These are phyloP conservation scores for Fusarium coffeatum DNA, from an alignment of 2,329 filamentous ascomycete species.

Conservation along the genomic window DNA sequence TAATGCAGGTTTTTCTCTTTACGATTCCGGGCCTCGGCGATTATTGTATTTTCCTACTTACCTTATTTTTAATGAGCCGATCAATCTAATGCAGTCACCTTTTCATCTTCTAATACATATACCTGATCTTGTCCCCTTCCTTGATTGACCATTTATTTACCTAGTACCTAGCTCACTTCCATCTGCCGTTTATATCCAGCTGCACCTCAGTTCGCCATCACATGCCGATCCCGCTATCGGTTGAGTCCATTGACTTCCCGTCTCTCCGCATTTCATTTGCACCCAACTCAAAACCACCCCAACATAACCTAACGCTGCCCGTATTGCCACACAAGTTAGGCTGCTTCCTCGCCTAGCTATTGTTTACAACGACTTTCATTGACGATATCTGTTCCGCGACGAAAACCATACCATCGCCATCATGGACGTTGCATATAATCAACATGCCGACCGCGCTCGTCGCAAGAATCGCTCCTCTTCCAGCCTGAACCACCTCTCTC, in stretches of 20 bases:
- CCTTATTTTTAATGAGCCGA: conserved; percentile 4
- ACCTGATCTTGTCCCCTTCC: conserved; percentile 8
- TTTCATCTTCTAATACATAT: conserved; percentile 15
- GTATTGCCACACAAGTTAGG: conserved; percentile 1
- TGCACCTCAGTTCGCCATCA: conserved; percentile 30
- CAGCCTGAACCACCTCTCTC: conserved; percentile 69
- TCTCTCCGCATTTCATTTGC: conserved; percentile 40
- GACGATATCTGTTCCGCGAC: not conserved
- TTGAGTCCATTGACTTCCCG: conserved; percentile 25
- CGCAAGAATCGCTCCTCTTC: conserved; percentile 69
- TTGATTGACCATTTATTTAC: conserved; percentile 6
- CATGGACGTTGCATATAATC: conserved; percentile 71
- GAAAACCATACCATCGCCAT: conserved; percentile 2
- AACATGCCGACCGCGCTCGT: conserved; percentile 67
- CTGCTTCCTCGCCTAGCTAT: not conserved
- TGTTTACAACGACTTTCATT: conserved; percentile 4
- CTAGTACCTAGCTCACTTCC: conserved; percentile 7
- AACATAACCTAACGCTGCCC: conserved; percentile 4
- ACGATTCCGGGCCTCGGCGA: conserved; percentile 31
- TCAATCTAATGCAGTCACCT: conserved; percentile 7
- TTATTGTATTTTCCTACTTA: not conserved
- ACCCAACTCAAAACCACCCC: conserved; percentile 18
- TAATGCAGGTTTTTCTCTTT: conserved; percentile 5
- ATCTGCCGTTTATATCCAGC: conserved; percentile 4
- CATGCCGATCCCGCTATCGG: conserved; percentile 40